Base-by-base conservation (phyloP, 306 rosid genomes). In the Cyamopsis tetragonoloba region DNA sequence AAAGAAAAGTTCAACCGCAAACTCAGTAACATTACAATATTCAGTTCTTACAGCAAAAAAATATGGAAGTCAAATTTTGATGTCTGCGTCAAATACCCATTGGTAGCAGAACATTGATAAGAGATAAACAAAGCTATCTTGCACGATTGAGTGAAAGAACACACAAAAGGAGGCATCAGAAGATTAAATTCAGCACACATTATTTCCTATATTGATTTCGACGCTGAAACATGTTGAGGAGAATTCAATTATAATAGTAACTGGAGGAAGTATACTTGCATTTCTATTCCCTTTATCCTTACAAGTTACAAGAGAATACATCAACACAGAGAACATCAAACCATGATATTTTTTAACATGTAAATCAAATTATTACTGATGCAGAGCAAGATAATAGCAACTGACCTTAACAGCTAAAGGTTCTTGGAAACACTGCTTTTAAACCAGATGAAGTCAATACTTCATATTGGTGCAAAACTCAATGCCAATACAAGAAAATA, bases 21-120 rank as follows among this genome's bases (percentile, higher is more conserved):
- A 54, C 35, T 39, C 41, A 1, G 54, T 24, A 31, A 13, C 35
- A 43, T 42, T 5, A 28, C 31, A 68, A 24, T 30, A 70, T 28
- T 48, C 49, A 48, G 56, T 18, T 57, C 65, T 47, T 53, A 39
- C 24, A 49, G 51, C 55, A 62, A 41, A 61, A 53, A 20, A 59
- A 62, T n/a, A 23, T 48, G 38, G 24, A 27, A 8, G 71, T 27
- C 67, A 60, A 28, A 28, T 9, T 67, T 8, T 13, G 43, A 64
- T 63, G 57, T 48, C 38, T 14, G 30, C 43, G 46, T 20, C 26
- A 31, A 57, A 58, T 47, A 65, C 12, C 13, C 51, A n/a, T 30
- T 61, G 44, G 46, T 26, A 55, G 62, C 28, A 64, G 34, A 64
- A 27, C 23, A 28, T 48, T 19, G 20, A 50, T 15, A 17, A 71